Base-by-base conservation (phyloP, 164 flowering plant species). In the Nymphaea colorata region DNA sequence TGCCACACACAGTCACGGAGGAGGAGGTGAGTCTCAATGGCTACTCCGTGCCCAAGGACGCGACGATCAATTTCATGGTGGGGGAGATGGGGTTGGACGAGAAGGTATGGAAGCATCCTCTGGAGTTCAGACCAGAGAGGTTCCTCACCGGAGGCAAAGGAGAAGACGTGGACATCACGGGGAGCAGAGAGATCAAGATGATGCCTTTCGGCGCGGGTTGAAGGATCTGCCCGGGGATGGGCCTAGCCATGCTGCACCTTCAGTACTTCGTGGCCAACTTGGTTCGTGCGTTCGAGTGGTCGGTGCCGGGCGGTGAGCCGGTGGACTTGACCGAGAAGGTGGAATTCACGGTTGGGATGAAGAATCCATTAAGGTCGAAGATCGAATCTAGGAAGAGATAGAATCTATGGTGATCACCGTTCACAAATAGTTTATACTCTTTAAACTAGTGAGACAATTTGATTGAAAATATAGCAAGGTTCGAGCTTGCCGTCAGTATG, bases 261-360 rank as follows among this genome's bases (percentile, higher is more conserved):
- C 72, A 78, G 43, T 25, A 88, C 76, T 15, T 90, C 77, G 67
- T 93, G 15, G 98, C 93, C 5, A 76, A 75, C 71, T 87, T 93
- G 98, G 86, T 93, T 42, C 96, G 83, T 16, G 86, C 84, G 3
- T 89, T 83, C 68, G 77, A 80, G 70, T 93, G 98, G 98, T 44
- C 82, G 12, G 81, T 96, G 4, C 82, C 85, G 4, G 84, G 51
- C 12, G 10, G 12, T 0, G 57, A 72, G 64, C 87, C 86, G 43
- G 94, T 94, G 53, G 93, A 91, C 80, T 88, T 87, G 68, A 81
- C 85, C 0, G 98, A 91, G 81, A 86, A 92, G 0, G 91, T 82
- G 70, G 97, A 93, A 17, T 89, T 89, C 44, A 90, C 98, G 18
- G 86, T 93, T 17, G 92, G 89, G 16, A 91, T 93, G 98, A 93